Base-by-base conservation (phyloP, 495 filamentous ascomycete genomes). In the Penicillium ochrochloron region DNA sequence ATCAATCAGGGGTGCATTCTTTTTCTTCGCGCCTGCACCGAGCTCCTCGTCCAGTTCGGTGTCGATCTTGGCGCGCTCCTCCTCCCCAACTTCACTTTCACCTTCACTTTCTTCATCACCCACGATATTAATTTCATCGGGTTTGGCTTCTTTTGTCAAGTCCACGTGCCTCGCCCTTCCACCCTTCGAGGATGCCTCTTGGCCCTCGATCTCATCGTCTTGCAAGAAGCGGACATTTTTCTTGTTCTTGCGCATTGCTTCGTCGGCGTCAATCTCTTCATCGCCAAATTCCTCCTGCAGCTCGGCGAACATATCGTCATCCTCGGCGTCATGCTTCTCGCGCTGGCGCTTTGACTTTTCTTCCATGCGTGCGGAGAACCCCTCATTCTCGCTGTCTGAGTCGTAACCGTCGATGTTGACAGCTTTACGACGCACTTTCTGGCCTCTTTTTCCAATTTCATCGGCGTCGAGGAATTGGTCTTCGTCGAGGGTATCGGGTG, bases 331-430 rank as follows among this genome's bases (percentile, higher is more conserved):
- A 23, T 80, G 66, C 42, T 80, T 79, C 25, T 80, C 73, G 63
- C 81, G 81, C 39, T 78, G 82, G 21, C 70, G 72, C 66, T 86
- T 84, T 12, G 84, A 83, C 61, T 85, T 84, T 14, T 80, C 83
- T 53, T 89, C 86, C 0, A 85, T 87, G 33, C 89, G 82, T 41
- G 83, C 89, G 62, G 92, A 84, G 74, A 96, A 96, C 23, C 90
- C 92, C 66, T 98, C 95, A 60, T 93, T 93, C 10, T 94, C 94
- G 34, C 91, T 95, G 75, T 99, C 95, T 0, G 89, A 94, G 59
- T 97, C 94, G 78, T 98, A 98, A 3, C 96, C 95, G 70, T 98
- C 95, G 33, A 99, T 87, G 65, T 97, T 97, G 35, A 99, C 88
- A 2, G 93, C 95, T 68, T 92, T 91, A 60, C 95, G 92, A 70